Evolutionary conservation across 805 yeast species (phyloP).

Genomic region (Sugiyamaella lignohabitans): DNA sequence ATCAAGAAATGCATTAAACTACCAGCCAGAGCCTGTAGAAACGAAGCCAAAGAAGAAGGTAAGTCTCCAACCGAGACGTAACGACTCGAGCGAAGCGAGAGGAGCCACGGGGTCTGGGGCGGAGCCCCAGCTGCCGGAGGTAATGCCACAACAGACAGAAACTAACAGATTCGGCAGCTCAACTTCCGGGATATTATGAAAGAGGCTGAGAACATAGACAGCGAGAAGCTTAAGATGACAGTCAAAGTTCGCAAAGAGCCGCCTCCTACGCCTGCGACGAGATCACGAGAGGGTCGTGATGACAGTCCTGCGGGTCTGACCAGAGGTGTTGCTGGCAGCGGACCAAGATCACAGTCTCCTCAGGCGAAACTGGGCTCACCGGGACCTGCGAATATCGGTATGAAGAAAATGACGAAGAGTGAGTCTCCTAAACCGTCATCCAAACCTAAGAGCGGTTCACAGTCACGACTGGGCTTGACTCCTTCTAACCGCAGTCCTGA

Average conservation of each 20-base stretch:
- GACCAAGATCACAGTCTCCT: not conserved
- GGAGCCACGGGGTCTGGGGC: not conserved
- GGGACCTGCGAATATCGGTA: not conserved
- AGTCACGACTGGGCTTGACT: not conserved
- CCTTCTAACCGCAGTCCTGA: not conserved
- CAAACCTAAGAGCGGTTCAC: not conserved
- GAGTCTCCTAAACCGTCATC: not conserved
- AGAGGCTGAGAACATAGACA: conserved; percentile 56
- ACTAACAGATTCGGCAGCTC: conserved; percentile 29
- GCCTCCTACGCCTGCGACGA: conserved; percentile 23
- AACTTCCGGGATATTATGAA: conserved; percentile 64
- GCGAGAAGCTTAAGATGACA: conserved; percentile 38
- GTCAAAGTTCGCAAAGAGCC: conserved; percentile 30
- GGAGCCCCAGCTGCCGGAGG: conserved; percentile 12
- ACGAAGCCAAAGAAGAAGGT: not conserved
- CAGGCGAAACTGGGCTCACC: conserved; percentile 30
- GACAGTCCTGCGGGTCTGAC: too few species aligned
- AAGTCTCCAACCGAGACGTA: not conserved
- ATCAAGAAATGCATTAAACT: not conserved
- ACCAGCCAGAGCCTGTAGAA: not conserved
- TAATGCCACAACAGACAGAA: conserved; percentile 16
- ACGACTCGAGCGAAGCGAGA: not conserved
- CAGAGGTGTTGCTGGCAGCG: too few species aligned
- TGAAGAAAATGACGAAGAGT: not conserved
- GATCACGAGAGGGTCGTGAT: not conserved